Percentiles rank a stretch among this genome's conserved stretches.
Evolutionary conservation across 2,329 filamentous ascomycete genomes (phyloP).

Genomic region (Mariannaea elegans): DNA sequence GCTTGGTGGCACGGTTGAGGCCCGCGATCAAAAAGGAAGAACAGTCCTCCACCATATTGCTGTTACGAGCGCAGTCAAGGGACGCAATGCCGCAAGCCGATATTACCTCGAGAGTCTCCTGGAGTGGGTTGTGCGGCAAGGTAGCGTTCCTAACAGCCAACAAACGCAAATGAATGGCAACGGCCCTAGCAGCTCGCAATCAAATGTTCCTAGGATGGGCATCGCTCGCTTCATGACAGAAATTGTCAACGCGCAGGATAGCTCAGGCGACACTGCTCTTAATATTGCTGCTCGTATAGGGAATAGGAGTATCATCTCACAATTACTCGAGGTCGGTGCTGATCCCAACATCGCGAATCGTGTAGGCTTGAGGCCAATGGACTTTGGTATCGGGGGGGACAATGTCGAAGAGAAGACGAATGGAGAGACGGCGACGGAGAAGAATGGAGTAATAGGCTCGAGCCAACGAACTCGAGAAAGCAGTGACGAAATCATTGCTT

Average conservation of each 20-base stretch:
- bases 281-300: conserved; percentile 94
- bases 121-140: conserved; percentile 92
- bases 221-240: conserved; percentile 95
- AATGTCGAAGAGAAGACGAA: conserved; percentile 55
- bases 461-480: conserved; percentile 73
- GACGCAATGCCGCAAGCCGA: conserved; percentile 87
- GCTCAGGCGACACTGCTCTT: conserved; percentile 91
- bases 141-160: conserved; percentile 68
- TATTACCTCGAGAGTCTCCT: conserved; percentile 96
- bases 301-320: conserved; percentile 95
- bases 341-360: conserved; percentile 93
- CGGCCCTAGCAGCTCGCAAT: conserved; percentile 51
- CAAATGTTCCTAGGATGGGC: conserved; percentile 73
- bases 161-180: conserved; percentile 45
- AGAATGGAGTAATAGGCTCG: conserved; percentile 54
- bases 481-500: conserved; percentile 80
- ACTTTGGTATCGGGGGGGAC: conserved; percentile 89
- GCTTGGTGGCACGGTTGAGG: conserved; percentile 87
- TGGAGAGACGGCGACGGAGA: conserved; percentile 53
- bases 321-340: conserved; percentile 92
- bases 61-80: conserved; percentile 94
- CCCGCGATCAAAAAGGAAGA: conserved; percentile 86
- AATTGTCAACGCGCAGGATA: conserved; percentile 95
- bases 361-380: conserved; percentile 86
- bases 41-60: conserved; percentile 97